Conservation (phyloP, 2,329 filamentous ascomycete species). For the Dactylella cylindrospora region DNA sequence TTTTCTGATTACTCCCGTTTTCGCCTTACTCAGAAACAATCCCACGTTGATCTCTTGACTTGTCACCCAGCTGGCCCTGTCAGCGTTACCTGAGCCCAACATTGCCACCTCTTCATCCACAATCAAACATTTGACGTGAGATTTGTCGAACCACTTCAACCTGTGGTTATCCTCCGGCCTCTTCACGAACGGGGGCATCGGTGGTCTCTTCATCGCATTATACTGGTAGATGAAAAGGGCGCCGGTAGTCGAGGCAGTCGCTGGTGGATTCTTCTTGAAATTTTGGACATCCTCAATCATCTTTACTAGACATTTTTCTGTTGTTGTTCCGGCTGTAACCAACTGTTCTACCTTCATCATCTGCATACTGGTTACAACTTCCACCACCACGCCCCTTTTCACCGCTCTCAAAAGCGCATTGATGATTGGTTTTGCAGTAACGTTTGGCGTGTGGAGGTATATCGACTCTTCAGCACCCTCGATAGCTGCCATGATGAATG, state of each 20-base stretch:
- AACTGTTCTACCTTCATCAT: conserved; percentile 81
- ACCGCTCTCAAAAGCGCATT: conserved; percentile 64
- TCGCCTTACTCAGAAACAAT: conserved; percentile 54
- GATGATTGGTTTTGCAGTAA: conserved; percentile 69
- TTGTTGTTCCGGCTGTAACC: conserved; percentile 70
- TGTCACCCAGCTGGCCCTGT: conserved; percentile 82
- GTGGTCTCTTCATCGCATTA: conserved; percentile 18
- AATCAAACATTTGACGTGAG: conserved; percentile 75
- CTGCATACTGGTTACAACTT: conserved; percentile 65
- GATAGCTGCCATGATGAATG: conserved; percentile 64
- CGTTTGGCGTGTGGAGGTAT: conserved; percentile 74
- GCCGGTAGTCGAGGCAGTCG: conserved; percentile 8
- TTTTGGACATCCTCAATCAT: conserved; percentile 61
- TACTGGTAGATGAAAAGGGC: conserved; percentile 60
- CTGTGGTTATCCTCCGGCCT: conserved; percentile 25
- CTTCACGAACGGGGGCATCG: conserved; percentile 29
- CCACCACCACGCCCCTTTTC: conserved; percentile 66
- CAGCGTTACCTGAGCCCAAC: conserved; percentile 79
- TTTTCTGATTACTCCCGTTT: conserved; percentile 51
- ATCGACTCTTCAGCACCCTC: conserved; percentile 62
- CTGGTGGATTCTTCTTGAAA: conserved; percentile 43
- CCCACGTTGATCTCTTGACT: conserved; percentile 77
- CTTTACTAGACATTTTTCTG: conserved; percentile 63
- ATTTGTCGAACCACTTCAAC: conserved; percentile 63
- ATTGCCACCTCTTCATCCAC: conserved; percentile 69